Base-by-base conservation (phyloP, 176 grass and related monocot species). In the Guadua angustifolia region DNA sequence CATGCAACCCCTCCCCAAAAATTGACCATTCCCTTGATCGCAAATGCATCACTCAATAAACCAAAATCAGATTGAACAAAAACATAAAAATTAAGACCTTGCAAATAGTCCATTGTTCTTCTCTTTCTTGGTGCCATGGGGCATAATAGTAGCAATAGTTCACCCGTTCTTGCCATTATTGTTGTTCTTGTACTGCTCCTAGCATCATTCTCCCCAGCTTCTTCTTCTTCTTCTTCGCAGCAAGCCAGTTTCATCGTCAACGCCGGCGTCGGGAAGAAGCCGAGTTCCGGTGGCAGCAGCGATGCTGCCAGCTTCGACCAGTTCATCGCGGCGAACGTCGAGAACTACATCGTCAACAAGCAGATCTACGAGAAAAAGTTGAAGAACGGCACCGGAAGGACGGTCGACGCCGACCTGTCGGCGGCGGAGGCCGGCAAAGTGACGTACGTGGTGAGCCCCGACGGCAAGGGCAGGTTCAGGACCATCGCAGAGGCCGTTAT, bases 401-500 rank as follows among this genome's bases (percentile, higher is more conserved):
- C 43, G 49, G 11, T 86, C 5, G 86, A 92, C 60, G 43, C 44
- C 13, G 70, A 79, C 32, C 74, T 88, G 6, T 42, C 74, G 3
- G 64, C 64, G 50, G 90, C 83, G 13, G 86, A 92, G 79, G 79
- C 82, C 52, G 11, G 24, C 1, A 19, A 11, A n/a, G 78, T 32
- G 50, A 77, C 82, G 42, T 88, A 83, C 67, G 80, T 79, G 9
- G 86, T 92, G 67, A 82, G 82, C 82, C 13, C 74, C 53, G 73
- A 92, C 63, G 86, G 90, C 6, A 79, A 75, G 21, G 90, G 90
- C 2, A 69, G 49, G 26, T 88, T 82, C 75, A 53, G 9, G 42
- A 92, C 73, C 43, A 74, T 92, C 86, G 35, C 13, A 42, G 79
- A 88, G 0, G 90, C 90, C 69, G 5, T 92, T 25, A 72, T 58